These are phyloP conservation scores for Helianthus annuus DNA, from an alignment of 129 eudicot genomes.

Conservation along the genomic window DNA sequence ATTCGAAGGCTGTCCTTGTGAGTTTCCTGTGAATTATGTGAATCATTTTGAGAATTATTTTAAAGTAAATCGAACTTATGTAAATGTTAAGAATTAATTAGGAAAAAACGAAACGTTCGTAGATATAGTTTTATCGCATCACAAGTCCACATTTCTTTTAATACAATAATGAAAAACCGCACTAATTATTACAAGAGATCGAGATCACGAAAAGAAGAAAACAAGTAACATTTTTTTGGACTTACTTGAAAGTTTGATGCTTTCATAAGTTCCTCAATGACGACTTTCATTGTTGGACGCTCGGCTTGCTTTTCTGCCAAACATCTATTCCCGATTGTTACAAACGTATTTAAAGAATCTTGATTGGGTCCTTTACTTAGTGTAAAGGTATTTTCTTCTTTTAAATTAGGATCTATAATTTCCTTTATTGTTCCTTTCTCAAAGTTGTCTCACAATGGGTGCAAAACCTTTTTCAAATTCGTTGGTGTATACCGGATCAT, in stretches of 20 bases:
- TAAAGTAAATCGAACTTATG: background rate
- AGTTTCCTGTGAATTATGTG: background rate
- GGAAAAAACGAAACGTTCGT: background rate
- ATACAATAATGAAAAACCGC: too few species aligned
- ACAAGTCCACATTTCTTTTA: background rate
- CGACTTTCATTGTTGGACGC: background rate
- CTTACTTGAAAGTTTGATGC: conserved; percentile 5
- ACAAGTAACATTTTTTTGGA: background rate
- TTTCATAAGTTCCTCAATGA: background rate
- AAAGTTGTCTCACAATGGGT: background rate
- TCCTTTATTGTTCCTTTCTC: background rate
- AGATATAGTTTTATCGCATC: background rate
- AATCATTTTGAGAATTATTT: too few species aligned
- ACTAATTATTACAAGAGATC: too few species aligned
- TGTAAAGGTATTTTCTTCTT: background rate
- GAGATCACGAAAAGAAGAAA: background rate
- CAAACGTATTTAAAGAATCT: background rate
- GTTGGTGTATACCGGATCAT: background rate
- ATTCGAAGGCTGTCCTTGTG: background rate
- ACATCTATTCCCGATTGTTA: background rate
- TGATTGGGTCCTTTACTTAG: conserved; percentile 3
- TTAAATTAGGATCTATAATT: background rate
- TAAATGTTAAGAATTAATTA: too few species aligned
- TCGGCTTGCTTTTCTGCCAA: conserved; percentile 4
- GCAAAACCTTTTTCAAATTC: background rate